A percentile compares a stretch with the other conserved stretches of the same genome.
Evolutionary conservation across 1,139 yeast genomes (phyloP).

Genomic region (Magnusiomyces ingens): DNA sequence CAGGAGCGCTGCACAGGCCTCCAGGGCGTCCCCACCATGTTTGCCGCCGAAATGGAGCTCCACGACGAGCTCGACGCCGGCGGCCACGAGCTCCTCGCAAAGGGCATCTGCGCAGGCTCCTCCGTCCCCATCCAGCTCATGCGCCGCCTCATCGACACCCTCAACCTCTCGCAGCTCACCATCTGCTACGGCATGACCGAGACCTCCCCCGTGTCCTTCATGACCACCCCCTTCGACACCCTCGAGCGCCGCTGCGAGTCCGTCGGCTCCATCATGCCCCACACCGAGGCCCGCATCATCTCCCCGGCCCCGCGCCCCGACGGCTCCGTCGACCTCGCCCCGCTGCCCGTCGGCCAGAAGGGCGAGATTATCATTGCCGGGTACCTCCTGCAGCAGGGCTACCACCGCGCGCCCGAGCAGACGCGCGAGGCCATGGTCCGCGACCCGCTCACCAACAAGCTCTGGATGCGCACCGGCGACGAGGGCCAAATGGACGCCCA

Average conservation of each 20-base stretch:
- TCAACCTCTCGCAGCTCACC: constrained; percentile 26
- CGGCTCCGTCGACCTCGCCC: constrained; percentile 20
- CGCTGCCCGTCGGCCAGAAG: constrained; percentile 23
- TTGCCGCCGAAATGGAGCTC: constrained; percentile 29
- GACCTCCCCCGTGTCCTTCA: constrained; percentile 32
- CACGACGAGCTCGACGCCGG: constrained; percentile 19
- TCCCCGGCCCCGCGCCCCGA: constrained; percentile 10
- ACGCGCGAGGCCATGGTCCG: constrained; percentile 28
- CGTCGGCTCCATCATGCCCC: constrained; percentile 30
- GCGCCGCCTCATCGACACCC: constrained; percentile 21
- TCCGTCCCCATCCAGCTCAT: constrained; percentile 30
- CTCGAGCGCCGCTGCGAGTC: constrained; percentile 26
- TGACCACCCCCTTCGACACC: constrained; percentile 28
- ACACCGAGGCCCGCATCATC: constrained; percentile 28
- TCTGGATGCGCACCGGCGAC: constrained; percentile 35
- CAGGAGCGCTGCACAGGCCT: constrained; percentile 28
- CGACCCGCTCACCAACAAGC: constrained; percentile 21
- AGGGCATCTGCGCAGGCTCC: constrained; percentile 33
- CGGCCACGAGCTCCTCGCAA: constrained; percentile 25
- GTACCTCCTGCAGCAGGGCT: constrained; percentile 27
- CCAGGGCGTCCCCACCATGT: constrained; percentile 34
- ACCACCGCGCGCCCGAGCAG: constrained; percentile 26
- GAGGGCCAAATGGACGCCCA: constrained; percentile 30
- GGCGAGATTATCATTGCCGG: constrained; percentile 33
- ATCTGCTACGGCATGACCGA: constrained; percentile 36